Base-by-base conservation (phyloP, 208 protist species). In the Balamuthia mandrillaris region DNA sequence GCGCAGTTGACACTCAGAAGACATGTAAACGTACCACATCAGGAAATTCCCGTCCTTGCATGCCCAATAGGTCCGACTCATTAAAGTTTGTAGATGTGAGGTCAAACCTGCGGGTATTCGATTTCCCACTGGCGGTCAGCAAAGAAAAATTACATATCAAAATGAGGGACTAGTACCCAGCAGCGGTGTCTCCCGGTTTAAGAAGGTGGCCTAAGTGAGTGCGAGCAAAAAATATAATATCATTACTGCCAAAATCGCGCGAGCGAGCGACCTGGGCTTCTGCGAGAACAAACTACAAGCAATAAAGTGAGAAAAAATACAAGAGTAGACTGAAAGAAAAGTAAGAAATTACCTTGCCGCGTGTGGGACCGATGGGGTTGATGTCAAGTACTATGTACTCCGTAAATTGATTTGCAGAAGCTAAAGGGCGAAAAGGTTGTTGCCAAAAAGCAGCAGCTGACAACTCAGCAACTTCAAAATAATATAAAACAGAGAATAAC, bases 371-470 rank as follows among this genome's bases (percentile, higher is more conserved):
- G 7, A 77, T 9, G 0, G 90, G 88, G 58, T 91, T 91, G 18
- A 98, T 95, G 83, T 99, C 96, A 10, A 99, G 88, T 1, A 99
- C 96, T 44, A 96, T 97, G 70, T 97, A 99, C 66, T 98, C 96
- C 1, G 91, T 87, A 74, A 98, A 87, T 82, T 97, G 86, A 44
- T 94, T 90, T 14, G 93, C 93, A 12, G 92, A 95, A 79, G 94
- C 86, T 6, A 98, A 54, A 0, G 95, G 58, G 14, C 74, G 14
- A 85, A 99, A 99, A 16, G 96, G 96, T 47, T 93, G 92, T 88
- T 95, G 96, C 96, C 96, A 99, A 88, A 96, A 99, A 16, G 94
- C 81, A 0, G 89, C 83, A 27, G 94, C 88, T 12, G 90, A 93
- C 35, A 99, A 94, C 86, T 99, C 97, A 27, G 89, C 92, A 1